phyloP scores from a whole-genome alignment of 2,329 filamentous ascomycete species.

The Epichloe scottii region DNA sequence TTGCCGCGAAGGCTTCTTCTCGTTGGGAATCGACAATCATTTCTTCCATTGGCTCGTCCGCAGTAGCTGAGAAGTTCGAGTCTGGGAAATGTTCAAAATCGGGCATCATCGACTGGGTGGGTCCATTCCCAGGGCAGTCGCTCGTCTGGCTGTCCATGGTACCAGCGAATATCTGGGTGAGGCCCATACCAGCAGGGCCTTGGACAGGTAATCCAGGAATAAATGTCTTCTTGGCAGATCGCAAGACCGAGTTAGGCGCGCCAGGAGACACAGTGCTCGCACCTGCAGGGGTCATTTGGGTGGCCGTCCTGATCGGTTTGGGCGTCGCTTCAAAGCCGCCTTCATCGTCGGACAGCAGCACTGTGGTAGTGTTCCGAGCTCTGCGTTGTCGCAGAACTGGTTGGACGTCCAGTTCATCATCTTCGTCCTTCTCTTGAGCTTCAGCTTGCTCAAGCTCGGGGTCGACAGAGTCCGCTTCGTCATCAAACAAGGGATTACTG shows the following conservation, averaged over 20 bases:
- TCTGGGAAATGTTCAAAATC: constrained; percentile 44
- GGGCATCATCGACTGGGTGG: constrained; percentile 39
- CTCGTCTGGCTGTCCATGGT: constrained; percentile 57
- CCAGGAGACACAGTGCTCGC: constrained; percentile 35
- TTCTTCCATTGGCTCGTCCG: constrained; percentile 40
- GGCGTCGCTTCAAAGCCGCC: constrained; percentile 35
- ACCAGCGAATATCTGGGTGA: constrained; percentile 84
- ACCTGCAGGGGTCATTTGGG: constrained; percentile 29
- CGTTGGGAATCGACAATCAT: constrained; percentile 34
- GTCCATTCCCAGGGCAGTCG: constrained; percentile 12
- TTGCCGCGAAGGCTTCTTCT: constrained; percentile 22
- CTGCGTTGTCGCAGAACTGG: constrained; percentile 32
- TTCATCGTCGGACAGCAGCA: constrained; percentile 53
- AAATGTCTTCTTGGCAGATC: constrained; percentile 55
- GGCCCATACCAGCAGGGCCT: constrained; percentile 52
- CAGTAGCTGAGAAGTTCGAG: constrained; percentile 48
- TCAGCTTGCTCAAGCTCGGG: constrained; percentile 11
- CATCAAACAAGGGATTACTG: constrained; percentile 23
- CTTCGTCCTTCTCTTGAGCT: constrained; percentile 23
- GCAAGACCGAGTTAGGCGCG: constrained; percentile 51
- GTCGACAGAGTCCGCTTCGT: constrained; percentile 25
- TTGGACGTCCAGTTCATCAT: constrained; percentile 24
- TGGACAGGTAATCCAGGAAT: constrained; percentile 55
- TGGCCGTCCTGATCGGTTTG: constrained; percentile 26
- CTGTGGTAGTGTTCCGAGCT: constrained; percentile 34